Conservation (phyloP, 352 stramenopile species). For the Blastocystis sp. region DNA sequence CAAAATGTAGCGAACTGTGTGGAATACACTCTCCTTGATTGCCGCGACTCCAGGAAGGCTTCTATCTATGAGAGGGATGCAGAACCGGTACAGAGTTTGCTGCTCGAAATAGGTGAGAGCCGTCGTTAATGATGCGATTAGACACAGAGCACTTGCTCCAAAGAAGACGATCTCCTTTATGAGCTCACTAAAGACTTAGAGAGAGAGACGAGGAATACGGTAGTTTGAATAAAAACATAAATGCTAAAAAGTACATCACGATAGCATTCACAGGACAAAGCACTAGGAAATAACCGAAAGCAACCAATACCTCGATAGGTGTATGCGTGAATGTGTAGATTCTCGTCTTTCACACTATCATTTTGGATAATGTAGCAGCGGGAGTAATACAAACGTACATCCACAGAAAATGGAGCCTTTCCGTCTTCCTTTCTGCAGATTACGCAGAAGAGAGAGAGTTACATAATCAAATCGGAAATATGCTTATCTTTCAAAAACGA, state of each 20-base stretch:
- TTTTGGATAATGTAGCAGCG: slow-evolving; percentile 42
- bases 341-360: neutral
- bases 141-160: neutral
- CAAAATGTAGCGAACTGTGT: neutral
- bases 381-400: slow-evolving; percentile 47
- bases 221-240: neutral
- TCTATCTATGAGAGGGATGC: neutral
- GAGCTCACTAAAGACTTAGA: neutral
- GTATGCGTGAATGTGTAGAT: neutral
- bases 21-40: neutral
- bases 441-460: neutral
- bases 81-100: neutral
- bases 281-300: neutral
- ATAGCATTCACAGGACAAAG: neutral
- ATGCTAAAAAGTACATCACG: neutral
- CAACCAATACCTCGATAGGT: neutral
- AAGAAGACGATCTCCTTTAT: slow-evolving; percentile 31
- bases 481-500: slow-evolving; percentile 14
- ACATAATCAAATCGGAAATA: neutral
- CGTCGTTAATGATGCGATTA: neutral
- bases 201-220: neutral
- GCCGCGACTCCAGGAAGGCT: neutral
- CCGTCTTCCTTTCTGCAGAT: neutral
- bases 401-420: neutral
- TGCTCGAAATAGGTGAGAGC: slow-evolving; percentile 16